phyloP scores from a whole-genome alignment of 2,329 filamentous ascomycete species.

The Penicillium sp. region DNA sequence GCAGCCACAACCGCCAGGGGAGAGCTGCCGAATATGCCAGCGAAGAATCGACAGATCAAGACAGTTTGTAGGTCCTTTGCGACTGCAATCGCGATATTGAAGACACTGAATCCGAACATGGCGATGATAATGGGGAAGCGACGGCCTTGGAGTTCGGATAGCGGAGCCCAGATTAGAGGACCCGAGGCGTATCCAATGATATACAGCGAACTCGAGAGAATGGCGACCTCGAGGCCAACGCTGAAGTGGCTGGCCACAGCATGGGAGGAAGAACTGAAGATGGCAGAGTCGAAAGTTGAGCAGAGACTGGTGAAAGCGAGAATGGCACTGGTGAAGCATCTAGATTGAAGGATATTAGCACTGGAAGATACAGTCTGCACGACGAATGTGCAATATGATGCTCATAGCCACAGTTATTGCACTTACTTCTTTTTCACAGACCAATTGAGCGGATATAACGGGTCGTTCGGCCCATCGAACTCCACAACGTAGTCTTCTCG shows the following conservation, averaged over 20 bases:
- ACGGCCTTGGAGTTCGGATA: conserved; percentile 58
- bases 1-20: conserved; percentile 45
- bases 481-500: conserved; percentile 55
- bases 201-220: conserved; percentile 46
- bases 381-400: neutral
- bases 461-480: conserved; percentile 51
- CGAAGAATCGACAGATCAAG: conserved; percentile 44
- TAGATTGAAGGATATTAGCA: neutral
- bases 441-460: conserved; percentile 54
- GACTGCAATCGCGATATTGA: conserved; percentile 45
- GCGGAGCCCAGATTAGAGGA: conserved; percentile 56
- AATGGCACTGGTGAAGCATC: conserved; percentile 19
- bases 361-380: neutral
- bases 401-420: neutral
- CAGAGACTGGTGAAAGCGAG: conserved; percentile 26
- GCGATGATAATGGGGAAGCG: conserved; percentile 50
- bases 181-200: conserved; percentile 54
- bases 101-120: conserved; percentile 42
- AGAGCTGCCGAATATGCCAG: conserved; percentile 43
- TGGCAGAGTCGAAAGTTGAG: conserved; percentile 54
- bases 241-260: conserved; percentile 49
- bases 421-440: conserved; percentile 45
- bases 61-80: conserved; percentile 36
- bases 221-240: conserved; percentile 41
- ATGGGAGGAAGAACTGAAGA: conserved; percentile 63